A percentile compares a stretch with the other conserved stretches of the same genome.
phyloP scores from a whole-genome alignment of 2,329 filamentous ascomycete species.

The Colletotrichum musae region DNA sequence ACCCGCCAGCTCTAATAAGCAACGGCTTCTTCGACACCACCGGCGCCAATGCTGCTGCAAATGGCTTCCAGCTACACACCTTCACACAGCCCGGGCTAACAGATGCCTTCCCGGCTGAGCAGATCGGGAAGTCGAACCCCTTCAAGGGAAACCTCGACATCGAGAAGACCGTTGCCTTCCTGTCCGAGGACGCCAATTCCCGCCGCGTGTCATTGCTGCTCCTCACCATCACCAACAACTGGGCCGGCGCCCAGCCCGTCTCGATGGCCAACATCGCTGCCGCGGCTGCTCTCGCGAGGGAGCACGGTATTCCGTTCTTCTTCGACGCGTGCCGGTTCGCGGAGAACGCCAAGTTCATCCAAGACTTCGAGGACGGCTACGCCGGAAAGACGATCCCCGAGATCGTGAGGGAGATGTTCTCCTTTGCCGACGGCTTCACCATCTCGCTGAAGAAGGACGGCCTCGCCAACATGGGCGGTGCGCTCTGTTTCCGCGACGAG shows the following conservation, averaged over 20 bases:
- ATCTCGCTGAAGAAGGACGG: constrained; percentile 47
- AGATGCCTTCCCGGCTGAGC: too few relatives aligned
- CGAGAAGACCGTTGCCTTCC: too few relatives aligned
- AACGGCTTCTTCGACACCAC: too few relatives aligned
- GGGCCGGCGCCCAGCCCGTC: constrained; percentile 41
- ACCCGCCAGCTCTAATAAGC: too few relatives aligned
- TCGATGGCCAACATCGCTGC: constrained; percentile 46
- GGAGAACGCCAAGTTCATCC: constrained; percentile 46
- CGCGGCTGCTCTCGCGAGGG: constrained; percentile 35
- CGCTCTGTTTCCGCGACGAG: not conserved
- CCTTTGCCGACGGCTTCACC: constrained; percentile 44
- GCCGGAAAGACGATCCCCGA: constrained; percentile 34
- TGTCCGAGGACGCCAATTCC: too few relatives aligned
- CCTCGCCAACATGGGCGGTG: constrained; percentile 45
- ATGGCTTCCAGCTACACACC: too few relatives aligned
- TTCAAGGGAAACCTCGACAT: too few relatives aligned
- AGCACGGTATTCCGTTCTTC: constrained; percentile 42
- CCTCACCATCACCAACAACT: too few relatives aligned
- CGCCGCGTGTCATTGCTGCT: too few relatives aligned
- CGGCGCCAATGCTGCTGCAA: too few relatives aligned
- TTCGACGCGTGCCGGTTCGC: constrained; percentile 47
- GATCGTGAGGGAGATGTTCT: constrained; percentile 45
- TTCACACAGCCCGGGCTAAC: too few relatives aligned
- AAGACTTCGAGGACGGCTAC: constrained; percentile 43
- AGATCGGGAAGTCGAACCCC: too few relatives aligned